These are phyloP conservation scores for Flaveria floridana DNA, from an alignment of 140 eudicot species.

Conservation along the genomic window DNA sequence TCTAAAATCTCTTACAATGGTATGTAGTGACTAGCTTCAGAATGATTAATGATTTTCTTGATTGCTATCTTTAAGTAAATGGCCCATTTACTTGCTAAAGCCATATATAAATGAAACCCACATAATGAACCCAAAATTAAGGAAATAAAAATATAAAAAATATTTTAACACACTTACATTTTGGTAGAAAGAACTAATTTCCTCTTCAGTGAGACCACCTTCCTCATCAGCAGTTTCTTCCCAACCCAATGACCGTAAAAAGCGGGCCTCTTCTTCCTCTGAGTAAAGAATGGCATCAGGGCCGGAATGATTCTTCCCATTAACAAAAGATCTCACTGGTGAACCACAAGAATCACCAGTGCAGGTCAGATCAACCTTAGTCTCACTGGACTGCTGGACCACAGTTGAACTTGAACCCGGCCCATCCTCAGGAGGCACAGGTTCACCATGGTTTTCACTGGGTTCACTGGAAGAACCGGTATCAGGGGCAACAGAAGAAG, in stretches of 20 bases:
- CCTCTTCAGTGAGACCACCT: constrained; percentile 85
- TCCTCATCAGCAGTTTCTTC: constrained; percentile 80
- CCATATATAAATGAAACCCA: background rate
- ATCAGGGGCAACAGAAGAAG: constrained; percentile 39
- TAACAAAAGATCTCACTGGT: constrained; percentile 19
- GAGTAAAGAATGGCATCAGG: constrained; percentile 44
- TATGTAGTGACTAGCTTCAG: background rate
- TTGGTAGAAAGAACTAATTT: constrained; percentile 66
- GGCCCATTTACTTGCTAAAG: background rate
- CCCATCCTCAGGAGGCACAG: constrained; percentile 29
- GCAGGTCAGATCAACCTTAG: constrained; percentile 28
- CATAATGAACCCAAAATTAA: background rate
- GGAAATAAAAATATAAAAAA: background rate
- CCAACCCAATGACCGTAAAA: constrained; percentile 89
- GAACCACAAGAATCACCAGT: constrained; percentile 42
- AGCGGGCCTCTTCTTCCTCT: constrained; percentile 83
- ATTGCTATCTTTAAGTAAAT: background rate
- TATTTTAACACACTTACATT: constrained; percentile 40
- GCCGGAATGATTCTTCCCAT: constrained; percentile 36
- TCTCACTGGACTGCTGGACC: constrained; percentile 22
- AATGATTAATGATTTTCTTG: constrained; percentile 1
- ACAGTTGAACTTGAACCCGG: constrained; percentile 9
- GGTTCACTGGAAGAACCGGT: constrained; percentile 37
- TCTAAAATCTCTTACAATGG: background rate
- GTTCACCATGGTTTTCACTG: constrained; percentile 42